These are phyloP conservation scores for Platanus orientalis DNA, from an alignment of 164 flowering plant genomes.

Conservation along the genomic window DNA sequence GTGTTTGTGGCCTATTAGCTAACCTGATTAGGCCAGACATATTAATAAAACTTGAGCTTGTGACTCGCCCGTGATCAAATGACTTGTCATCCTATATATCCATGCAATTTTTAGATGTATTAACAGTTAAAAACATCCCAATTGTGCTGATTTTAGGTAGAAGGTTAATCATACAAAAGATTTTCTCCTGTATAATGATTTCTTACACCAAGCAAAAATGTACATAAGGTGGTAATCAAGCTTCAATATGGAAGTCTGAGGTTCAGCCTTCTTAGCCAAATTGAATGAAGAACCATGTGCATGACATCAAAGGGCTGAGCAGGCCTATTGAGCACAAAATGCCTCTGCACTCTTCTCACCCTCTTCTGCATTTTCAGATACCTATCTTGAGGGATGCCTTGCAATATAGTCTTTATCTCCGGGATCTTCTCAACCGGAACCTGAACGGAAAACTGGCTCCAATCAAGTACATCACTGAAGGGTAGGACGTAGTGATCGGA, in stretches of 20 bases:
- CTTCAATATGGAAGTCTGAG: slow-evolving; percentile 19
- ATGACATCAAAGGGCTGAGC: slow-evolving; percentile 36
- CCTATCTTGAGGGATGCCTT: slow-evolving; percentile 10
- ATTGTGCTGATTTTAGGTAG: no score
- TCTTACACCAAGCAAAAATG: no score
- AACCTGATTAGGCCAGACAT: no score
- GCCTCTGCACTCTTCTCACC: slow-evolving; percentile 29
- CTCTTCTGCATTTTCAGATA: slow-evolving; percentile 29
- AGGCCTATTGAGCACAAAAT: slow-evolving; percentile 39
- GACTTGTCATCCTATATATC: no score
- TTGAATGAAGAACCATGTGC: slow-evolving; percentile 44
- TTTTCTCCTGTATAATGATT: no score
- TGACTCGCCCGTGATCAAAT: no score
- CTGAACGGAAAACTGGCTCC: slow-evolving; percentile 37
- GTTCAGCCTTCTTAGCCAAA: slow-evolving; percentile 45
- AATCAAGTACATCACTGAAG: slow-evolving; percentile 41
- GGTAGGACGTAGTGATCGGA: slow-evolving; percentile 32
- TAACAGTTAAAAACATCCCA: no score
- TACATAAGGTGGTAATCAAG: no score
- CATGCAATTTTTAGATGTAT: no score
- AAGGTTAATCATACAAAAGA: no score
- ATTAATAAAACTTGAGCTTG: no score
- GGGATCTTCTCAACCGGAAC: slow-evolving; percentile 30
- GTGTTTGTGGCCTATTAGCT: no score
- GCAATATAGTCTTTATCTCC: slow-evolving; percentile 20